A percentile compares a stretch with the other conserved stretches of the same genome.
These are phyloP conservation scores for Paramecium primaurelia DNA, from an alignment of 73 alveolate genomes.

Conservation along the genomic window DNA sequence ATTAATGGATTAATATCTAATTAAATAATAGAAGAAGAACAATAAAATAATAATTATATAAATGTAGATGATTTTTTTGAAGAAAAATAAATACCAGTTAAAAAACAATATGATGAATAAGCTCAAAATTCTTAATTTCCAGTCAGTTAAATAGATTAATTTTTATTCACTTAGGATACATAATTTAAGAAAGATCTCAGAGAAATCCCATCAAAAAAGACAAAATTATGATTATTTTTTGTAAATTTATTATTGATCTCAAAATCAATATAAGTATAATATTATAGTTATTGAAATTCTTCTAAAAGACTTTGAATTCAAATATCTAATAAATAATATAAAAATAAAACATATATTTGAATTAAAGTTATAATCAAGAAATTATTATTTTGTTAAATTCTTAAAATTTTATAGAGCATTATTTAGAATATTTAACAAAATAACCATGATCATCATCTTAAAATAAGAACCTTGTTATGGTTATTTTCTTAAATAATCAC, in stretches of 20 bases:
- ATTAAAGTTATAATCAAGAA: no score
- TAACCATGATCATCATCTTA: no score
- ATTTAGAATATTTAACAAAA: not conserved
- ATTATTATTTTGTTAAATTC: no score
- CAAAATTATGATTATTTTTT: not conserved
- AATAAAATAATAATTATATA: not conserved
- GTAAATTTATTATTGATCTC: not conserved
- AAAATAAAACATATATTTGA: no score
- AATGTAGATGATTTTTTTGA: not conserved
- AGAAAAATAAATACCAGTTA: not conserved
- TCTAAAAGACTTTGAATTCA: not conserved
- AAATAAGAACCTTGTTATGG: no score
- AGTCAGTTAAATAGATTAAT: not conserved
- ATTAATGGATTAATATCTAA: not conserved
- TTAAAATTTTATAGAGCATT: no score
- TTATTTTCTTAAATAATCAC: not conserved
- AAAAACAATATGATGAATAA: not conserved
- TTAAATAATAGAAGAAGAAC: conserved; percentile 6
- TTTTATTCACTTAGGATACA: conserved; percentile 6
- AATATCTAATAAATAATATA: no score
- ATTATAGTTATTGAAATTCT: not conserved
- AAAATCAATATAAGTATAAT: not conserved
- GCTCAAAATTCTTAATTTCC: not conserved
- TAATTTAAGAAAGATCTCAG: not conserved
- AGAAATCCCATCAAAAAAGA: not conserved